A percentile compares a stretch with the other conserved stretches of the same genome.
phyloP scores from a whole-genome alignment of 1,284 basidiomycete species.

The Sanghuangporus sanghuang region DNA sequence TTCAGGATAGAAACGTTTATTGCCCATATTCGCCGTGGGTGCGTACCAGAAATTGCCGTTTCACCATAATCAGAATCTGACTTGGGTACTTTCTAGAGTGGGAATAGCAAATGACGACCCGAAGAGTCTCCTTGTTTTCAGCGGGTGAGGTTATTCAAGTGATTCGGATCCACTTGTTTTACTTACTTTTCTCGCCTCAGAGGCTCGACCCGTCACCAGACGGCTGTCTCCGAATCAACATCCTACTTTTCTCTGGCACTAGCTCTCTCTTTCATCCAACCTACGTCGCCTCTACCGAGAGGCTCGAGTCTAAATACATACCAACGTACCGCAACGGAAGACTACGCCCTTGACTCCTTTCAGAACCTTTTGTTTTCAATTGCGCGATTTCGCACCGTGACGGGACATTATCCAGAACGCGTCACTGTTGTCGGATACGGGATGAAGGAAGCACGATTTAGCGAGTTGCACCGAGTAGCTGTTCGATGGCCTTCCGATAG shows the following conservation, averaged over 20 bases:
- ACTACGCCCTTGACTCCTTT: slow-evolving; percentile 88
- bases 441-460: slow-evolving; percentile 85
- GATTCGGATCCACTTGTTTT: neutral
- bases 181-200: slow-evolving; percentile 36
- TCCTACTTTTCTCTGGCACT: slow-evolving; percentile 80
- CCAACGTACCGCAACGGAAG: slow-evolving; percentile 72
- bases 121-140: slow-evolving; percentile 77
- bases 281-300: slow-evolving; percentile 30
- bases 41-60: slow-evolving; percentile 23
- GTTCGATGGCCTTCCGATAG: slow-evolving; percentile 68
- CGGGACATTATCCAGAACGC: slow-evolving; percentile 73
- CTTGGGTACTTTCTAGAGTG: slow-evolving; percentile 38
- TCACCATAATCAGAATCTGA: neutral
- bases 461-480: slow-evolving; percentile 79
- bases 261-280: slow-evolving; percentile 39
- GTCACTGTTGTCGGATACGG: slow-evolving; percentile 92
- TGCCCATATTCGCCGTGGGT: slow-evolving; percentile 78
- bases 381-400: slow-evolving; percentile 87
- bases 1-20: slow-evolving; percentile 69
- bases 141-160: slow-evolving; percentile 55
- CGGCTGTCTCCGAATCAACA: slow-evolving; percentile 80
- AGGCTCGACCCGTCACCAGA: slow-evolving; percentile 77
- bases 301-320: slow-evolving; percentile 9
- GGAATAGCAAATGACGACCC: slow-evolving; percentile 63
- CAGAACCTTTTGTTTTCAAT: slow-evolving; percentile 91